Percentiles rank a stretch among this genome's conserved stretches.
phyloP scores from a whole-genome alignment of 2,329 filamentous ascomycete species.

The Pseudocercospora fijiensis region DNA sequence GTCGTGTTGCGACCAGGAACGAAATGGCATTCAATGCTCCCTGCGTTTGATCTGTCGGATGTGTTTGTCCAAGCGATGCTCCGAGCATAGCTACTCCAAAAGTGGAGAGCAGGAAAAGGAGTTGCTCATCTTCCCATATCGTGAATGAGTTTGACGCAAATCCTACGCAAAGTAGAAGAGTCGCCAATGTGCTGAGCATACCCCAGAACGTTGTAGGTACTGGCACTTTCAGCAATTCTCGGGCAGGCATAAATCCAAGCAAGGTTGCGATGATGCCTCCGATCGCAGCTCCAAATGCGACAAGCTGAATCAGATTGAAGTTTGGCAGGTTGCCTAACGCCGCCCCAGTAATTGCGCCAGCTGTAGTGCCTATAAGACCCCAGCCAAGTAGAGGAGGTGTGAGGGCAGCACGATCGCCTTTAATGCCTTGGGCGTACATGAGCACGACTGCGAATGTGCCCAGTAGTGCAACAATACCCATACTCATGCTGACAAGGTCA shows the following conservation, averaged over 20 bases:
- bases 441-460: constrained; percentile 67
- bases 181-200: constrained; percentile 79
- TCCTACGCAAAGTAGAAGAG: constrained; percentile 81
- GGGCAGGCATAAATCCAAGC: constrained; percentile 44
- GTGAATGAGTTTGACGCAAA: constrained; percentile 98
- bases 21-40: constrained; percentile 81
- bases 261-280: constrained; percentile 43
- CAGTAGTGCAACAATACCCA: constrained; percentile 71
- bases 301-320: constrained; percentile 43
- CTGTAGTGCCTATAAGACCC: constrained; percentile 51
- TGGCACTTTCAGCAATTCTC: constrained; percentile 50
- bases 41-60: constrained; percentile 66
- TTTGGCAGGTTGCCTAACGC: constrained; percentile 35
- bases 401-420: constrained; percentile 54
- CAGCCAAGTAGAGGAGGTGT: constrained; percentile 54
- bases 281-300: constrained; percentile 44
- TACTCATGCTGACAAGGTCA: constrained; percentile 79
- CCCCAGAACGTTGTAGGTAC: constrained; percentile 80
- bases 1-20: constrained; percentile 74
- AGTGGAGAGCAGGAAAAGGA: constrained; percentile 85
- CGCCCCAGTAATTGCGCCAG: constrained; percentile 38
- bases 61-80: constrained; percentile 71
- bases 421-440: constrained; percentile 66
- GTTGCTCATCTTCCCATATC: constrained; percentile 96
- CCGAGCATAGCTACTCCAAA: constrained; percentile 76